phyloP scores from a whole-genome alignment of 805 yeast species.

The Saccharomyces jurei region DNA sequence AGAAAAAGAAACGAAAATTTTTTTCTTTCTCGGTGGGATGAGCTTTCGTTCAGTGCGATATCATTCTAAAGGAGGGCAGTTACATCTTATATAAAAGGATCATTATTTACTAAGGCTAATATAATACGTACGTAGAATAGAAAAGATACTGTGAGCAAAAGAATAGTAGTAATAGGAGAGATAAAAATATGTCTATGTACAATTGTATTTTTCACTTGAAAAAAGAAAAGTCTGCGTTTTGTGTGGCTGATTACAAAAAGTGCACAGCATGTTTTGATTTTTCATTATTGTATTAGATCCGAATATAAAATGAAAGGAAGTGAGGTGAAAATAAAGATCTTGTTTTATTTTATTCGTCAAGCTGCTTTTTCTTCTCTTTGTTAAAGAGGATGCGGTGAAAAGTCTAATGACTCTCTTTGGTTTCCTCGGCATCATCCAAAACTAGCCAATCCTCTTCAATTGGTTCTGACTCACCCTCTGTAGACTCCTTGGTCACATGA shows the following conservation, averaged over 20 bases:
- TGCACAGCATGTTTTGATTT: not conserved
- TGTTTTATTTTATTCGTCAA: no score
- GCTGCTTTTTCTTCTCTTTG: not conserved
- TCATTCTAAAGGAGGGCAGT: not conserved
- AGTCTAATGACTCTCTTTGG: not conserved
- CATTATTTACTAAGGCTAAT: not conserved
- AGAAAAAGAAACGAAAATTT: not conserved
- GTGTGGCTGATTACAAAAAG: not conserved
- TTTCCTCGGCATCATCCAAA: slow-evolving; percentile 57
- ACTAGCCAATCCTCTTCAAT: slow-evolving; percentile 67
- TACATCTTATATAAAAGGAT: not conserved
- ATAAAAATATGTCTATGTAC: not conserved
- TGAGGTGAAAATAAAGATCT: not conserved
- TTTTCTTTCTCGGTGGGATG: not conserved
- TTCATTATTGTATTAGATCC: not conserved
- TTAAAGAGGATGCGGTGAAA: not conserved
- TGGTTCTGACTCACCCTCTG: slow-evolving; percentile 23
- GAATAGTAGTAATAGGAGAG: not conserved
- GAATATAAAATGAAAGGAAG: not conserved
- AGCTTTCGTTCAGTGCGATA: not conserved
- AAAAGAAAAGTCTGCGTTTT: not conserved
- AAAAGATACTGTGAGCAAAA: not conserved
- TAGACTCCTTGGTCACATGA: slow-evolving; percentile 39
- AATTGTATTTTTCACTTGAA: not conserved
- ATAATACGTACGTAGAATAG: not conserved